phyloP scores from a whole-genome alignment of 2,329 filamentous ascomycete species.

The Aspergillus transmontanensis region DNA sequence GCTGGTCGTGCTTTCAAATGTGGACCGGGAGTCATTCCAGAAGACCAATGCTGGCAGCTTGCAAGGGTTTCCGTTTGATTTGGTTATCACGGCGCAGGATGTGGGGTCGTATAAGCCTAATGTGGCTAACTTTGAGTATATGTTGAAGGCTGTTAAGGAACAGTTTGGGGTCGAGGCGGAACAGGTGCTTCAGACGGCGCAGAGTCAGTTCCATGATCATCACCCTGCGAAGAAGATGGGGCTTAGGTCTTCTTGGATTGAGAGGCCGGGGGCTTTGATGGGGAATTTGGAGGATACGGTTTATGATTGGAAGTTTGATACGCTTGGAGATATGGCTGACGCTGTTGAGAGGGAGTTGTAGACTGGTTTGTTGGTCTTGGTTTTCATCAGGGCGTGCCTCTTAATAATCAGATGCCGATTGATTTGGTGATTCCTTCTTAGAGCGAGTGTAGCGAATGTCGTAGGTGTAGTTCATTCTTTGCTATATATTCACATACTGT shows the following conservation, averaged over 20 bases:
- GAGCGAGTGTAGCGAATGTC: background rate
- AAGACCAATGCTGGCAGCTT: conserved; percentile 53
- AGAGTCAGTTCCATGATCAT: conserved; percentile 69
- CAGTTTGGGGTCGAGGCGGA: conserved; percentile 60
- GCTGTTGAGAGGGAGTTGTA: conserved; percentile 29
- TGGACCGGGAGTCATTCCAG: conserved; percentile 56
- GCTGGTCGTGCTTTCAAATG: conserved; percentile 60
- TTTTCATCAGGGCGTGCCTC: no score
- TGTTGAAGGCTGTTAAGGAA: conserved; percentile 57
- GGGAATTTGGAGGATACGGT: conserved; percentile 42
- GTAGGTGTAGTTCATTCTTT: background rate
- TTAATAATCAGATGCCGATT: no score
- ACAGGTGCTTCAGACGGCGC: conserved; percentile 68
- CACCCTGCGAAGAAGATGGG: conserved; percentile 63
- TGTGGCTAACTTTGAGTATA: conserved; percentile 65
- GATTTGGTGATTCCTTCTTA: no score
- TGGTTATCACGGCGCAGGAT: conserved; percentile 69
- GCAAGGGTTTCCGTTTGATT: conserved; percentile 58
- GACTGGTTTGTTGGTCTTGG: background rate
- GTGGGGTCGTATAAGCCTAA: conserved; percentile 73
- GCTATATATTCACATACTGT: background rate
- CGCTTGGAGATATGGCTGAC: conserved; percentile 63
- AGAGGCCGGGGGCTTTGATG: conserved; percentile 44
- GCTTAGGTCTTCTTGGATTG: conserved; percentile 67
- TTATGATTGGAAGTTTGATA: conserved; percentile 62